phyloP scores from a whole-genome alignment of 805 yeast species.

The Starmera pachycereana region DNA sequence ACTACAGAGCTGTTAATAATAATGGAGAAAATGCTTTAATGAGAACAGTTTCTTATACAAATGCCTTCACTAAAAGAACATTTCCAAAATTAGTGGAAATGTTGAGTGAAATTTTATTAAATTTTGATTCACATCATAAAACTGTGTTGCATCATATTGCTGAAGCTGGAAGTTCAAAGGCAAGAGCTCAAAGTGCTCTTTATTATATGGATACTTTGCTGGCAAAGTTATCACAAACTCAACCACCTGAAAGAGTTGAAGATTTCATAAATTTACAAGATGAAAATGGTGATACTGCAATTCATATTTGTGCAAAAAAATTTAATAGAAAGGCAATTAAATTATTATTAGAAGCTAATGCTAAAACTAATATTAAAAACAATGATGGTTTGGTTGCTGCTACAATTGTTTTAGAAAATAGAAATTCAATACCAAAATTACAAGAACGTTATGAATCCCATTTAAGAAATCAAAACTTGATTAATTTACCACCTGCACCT shows the following conservation, averaged over 20 bases:
- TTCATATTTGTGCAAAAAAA: conserved; percentile 61
- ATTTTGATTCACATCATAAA: conserved; percentile 60
- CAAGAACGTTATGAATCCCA: conserved; percentile 17
- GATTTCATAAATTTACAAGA: conserved; percentile 59
- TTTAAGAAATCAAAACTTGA: conserved; percentile 8
- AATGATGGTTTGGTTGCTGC: conserved; percentile 17
- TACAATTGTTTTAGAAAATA: conserved; percentile 17
- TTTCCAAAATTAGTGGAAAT: conserved; percentile 73
- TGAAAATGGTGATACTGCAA: conserved; percentile 67
- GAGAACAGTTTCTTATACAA: conserved; percentile 77
- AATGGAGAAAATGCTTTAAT: conserved; percentile 84
- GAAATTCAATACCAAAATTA: conserved; percentile 13
- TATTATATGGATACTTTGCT: conserved; percentile 74
- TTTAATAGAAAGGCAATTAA: conserved; percentile 43
- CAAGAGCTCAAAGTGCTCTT: conserved; percentile 67
- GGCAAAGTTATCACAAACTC: conserved; percentile 58
- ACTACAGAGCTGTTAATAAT: conserved; percentile 46
- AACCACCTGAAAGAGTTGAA: conserved; percentile 49
- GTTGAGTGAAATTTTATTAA: conserved; percentile 66
- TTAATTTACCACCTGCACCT: conserved; percentile 4
- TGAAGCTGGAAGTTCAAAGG: conserved; percentile 50
- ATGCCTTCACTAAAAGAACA: conserved; percentile 71
- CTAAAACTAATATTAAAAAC: conserved; percentile 33
- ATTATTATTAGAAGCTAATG: conserved; percentile 38
- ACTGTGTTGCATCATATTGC: conserved; percentile 86